Percentiles rank a stretch among this genome's conserved stretches.
These are phyloP conservation scores for Macrolepiota fuliginosa DNA, from an alignment of 768 basidiomycete genomes.

Conservation along the genomic window DNA sequence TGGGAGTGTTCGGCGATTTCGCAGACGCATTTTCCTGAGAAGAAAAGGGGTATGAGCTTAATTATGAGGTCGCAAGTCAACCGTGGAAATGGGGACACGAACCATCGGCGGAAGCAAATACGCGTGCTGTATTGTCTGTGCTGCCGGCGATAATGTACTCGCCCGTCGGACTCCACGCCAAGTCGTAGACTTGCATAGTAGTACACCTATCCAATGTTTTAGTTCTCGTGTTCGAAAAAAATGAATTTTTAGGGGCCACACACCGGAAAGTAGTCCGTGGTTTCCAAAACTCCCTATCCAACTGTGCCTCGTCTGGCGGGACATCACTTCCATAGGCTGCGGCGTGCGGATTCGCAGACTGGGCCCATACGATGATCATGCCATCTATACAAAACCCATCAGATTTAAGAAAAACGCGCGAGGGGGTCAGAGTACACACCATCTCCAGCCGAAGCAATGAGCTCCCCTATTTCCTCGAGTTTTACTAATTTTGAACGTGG, in stretches of 20 bases:
- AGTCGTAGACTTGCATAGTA: slow-evolving; percentile 94
- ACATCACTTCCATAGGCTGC: slow-evolving; percentile 83
- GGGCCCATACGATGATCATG: slow-evolving; percentile 96
- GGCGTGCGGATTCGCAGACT: slow-evolving; percentile 67
- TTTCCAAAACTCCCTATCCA: slow-evolving; percentile 96
- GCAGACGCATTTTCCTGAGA: slow-evolving; percentile 76
- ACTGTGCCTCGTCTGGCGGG: slow-evolving; percentile 72
- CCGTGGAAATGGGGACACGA: slow-evolving; percentile 18
- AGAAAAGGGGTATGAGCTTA: slow-evolving; percentile 14
- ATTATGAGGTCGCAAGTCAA: not conserved
- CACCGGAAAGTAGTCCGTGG: slow-evolving; percentile 82
- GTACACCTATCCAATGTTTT: slow-evolving; percentile 60
- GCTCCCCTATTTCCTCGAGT: slow-evolving; percentile 56
- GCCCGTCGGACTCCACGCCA: slow-evolving; percentile 96
- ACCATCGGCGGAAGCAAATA: slow-evolving; percentile 79
- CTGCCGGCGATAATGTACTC: slow-evolving; percentile 95
- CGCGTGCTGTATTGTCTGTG: slow-evolving; percentile 91
- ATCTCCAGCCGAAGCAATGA: slow-evolving; percentile 96
- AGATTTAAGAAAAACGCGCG: not conserved
- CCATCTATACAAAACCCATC: slow-evolving; percentile 63
- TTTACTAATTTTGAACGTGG: not conserved
- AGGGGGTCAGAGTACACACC: slow-evolving; percentile 48
- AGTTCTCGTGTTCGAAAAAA: not conserved
- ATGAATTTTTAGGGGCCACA: slow-evolving; percentile 18
- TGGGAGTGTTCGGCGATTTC: slow-evolving; percentile 94